A percentile compares a stretch with the other conserved stretches of the same genome.
Conservation (phyloP, 345 rosid genomes). For the thale cress (Arabidopsis thaliana) region DNA sequence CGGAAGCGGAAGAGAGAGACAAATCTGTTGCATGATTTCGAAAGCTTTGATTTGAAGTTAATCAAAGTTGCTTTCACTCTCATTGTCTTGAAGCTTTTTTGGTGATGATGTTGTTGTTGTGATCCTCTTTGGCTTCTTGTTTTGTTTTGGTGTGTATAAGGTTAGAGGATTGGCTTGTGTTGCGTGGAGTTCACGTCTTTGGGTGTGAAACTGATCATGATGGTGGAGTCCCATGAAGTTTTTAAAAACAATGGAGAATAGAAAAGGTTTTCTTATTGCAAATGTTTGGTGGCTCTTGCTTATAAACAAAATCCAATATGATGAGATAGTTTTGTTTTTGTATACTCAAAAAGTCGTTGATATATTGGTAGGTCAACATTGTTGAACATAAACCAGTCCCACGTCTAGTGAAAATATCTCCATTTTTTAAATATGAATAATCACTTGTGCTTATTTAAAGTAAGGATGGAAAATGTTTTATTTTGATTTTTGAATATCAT, state of each 20-base stretch:
- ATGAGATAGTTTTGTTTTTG: slow-evolving; percentile 16
- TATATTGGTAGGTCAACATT: slow-evolving; percentile 29
- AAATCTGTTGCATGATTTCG: slow-evolving; percentile 56
- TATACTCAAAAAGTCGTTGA: slow-evolving; percentile 12
- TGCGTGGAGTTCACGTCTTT: slow-evolving; percentile 45
- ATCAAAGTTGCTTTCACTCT: slow-evolving; percentile 60
- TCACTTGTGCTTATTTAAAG: neutral
- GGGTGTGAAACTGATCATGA: slow-evolving; percentile 26
- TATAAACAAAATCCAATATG: slow-evolving; percentile 28
- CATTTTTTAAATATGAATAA: too few species aligned
- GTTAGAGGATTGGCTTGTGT: slow-evolving; percentile 25
- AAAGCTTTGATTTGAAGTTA: slow-evolving; percentile 67
- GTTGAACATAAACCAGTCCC: slow-evolving; percentile 24
- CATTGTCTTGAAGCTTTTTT: slow-evolving; percentile 44
- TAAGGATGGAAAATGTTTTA: neutral
- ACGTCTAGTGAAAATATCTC: neutral
- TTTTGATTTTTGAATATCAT: neutral
- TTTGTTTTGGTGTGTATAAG: slow-evolving; percentile 25
- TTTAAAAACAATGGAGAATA: neutral
- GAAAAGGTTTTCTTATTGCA: neutral
- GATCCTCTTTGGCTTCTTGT: slow-evolving; percentile 29
- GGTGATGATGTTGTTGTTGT: slow-evolving; percentile 1
- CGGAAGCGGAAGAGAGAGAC: slow-evolving; percentile 52
- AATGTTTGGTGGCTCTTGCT: slow-evolving; percentile 36
- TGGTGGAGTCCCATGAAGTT: slow-evolving; percentile 48